A percentile compares a stretch with the other conserved stretches of the same genome.
These are phyloP conservation scores for Pseudocohnilembus persalinus DNA, from an alignment of 169 alveolate species.

Conservation along the genomic window DNA sequence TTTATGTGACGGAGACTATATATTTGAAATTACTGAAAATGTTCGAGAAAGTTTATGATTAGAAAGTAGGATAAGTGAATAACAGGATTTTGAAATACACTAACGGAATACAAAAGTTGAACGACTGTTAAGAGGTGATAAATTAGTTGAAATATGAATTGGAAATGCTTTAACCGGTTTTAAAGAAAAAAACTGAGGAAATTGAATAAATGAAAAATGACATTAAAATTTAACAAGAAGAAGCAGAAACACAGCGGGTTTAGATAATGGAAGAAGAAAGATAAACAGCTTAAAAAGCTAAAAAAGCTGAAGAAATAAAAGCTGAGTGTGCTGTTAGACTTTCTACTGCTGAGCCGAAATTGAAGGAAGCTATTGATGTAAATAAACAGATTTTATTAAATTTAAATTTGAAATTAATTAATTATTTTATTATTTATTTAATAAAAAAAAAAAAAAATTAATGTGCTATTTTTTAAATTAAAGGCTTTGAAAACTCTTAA, in stretches of 20 bases:
- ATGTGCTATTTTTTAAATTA: too few species aligned
- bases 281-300: constrained; percentile 38
- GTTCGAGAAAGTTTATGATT: constrained; percentile 31
- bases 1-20: constrained; percentile 57
- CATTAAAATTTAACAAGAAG: constrained; percentile 27
- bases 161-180: constrained; percentile 55
- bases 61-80: constrained; percentile 30
- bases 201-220: constrained; percentile 1
- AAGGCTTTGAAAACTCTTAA: constrained; percentile 51
- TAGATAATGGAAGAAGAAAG: constrained; percentile 55
- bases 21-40: constrained; percentile 54
- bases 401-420: too few species aligned
- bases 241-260: constrained; percentile 52
- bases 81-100: constrained; percentile 53
- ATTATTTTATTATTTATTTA: too few species aligned
- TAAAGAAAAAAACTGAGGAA: constrained; percentile 24
- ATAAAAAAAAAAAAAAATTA: too few species aligned
- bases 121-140: constrained; percentile 52
- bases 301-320: constrained; percentile 54
- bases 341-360: constrained; percentile 59
- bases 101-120: constrained; percentile 64
- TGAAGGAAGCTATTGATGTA: constrained; percentile 60
- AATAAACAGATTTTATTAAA: too few species aligned
- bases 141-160: constrained; percentile 53
- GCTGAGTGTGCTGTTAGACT: constrained; percentile 53